Evolutionary conservation across 306 rosid species (phyloP), one percentile per base, ranked within the genome.

Genomic region (Heteromeles arbutifolia): DNA sequence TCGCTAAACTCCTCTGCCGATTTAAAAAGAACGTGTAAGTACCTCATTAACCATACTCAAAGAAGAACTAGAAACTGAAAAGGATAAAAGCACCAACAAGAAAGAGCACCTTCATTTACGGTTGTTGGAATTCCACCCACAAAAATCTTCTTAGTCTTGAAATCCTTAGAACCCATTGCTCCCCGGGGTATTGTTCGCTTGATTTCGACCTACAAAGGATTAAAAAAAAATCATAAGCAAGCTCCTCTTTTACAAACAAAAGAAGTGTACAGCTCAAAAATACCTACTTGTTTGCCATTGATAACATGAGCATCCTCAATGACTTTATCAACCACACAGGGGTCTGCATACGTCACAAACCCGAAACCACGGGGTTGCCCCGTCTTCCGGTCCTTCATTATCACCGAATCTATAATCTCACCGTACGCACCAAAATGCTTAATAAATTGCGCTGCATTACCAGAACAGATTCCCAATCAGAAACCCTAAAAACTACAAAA

Each of bases 101-200:
- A 44, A 32, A 65, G 64, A 79, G 75, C 82, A 93, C 98, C 98
- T 86, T 91, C 98, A 75, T 90, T 87, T 69, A 93, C 91, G 19
- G 89, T 77, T 80, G 98, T 82, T 57, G 98, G 98, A 83, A 93
- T 93, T 24, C 98, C 98, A 67, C 98, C 98, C 70, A 91, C 98
- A 75, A 93, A 93, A 43, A 93, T 88, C 85, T 93, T 93, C 89
- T 86, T 93, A 13, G 98, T 93, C 90, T 84, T 93, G 82, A 93
- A 91, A 80, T 93, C 98, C 81, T 86, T 88, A 75, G 96, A 86
- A 72, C 93, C 91, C 73, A 69, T 87, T 70, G 95, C 87, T 67
- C 96, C 98, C 88, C 90, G 86, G 2, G 98, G 98, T 76, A 93
- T 93, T n/a, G 98, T 93, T 79, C 98, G 84, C 90, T 93, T 93